Evolutionary conservation across 2,329 filamentous ascomycete species (phyloP), one percentile per base, ranked within the genome.

Genomic region (Cytospora chrysosperma): DNA sequence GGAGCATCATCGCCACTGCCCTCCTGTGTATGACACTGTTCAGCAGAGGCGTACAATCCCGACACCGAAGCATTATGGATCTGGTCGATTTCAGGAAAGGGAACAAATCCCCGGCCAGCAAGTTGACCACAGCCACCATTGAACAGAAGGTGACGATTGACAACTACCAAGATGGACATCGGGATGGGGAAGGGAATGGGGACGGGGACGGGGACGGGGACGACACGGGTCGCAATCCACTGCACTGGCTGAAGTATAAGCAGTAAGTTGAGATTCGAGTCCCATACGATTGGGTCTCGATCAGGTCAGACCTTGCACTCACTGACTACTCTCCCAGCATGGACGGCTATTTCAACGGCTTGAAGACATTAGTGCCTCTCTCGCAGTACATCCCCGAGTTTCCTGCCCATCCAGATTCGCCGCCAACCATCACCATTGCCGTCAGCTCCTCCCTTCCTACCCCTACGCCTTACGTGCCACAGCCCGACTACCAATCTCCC

Each of bases 261-360:
- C 77, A 79, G 80, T 82, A 70, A 76, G 79, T 75, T 1, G 32
- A 13, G 10, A 26, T 17, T 15, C 7, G 5, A 19, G 4, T 6
- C 8, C n/a, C 49, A 49, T 21, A n/a, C n/a, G n/a, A n/a, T n/a
- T n/a, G n/a, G n/a, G n/a, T n/a, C n/a, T n/a, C n/a, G n/a, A n/a
- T 24, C 15, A 50, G 37, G 32, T 40, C 7, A 19, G 7, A 49
- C 4, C 17, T 8, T 9, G 6, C 8, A 12, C 1, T 15, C 26
- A 26, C 63, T 70, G 64, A 72, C 37, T 47, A 63, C 62, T 24
- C 24, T 0, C 37, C 34, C 67, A 96, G 94, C 69, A 86, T 97
- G 61, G 87, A 89, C 68, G 85, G 89, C 52, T 97, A 94, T 73
- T 92, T 91, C 75, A 87, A 89, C 49, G 93, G 93, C 6, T 81